These are phyloP conservation scores for Aspergillus biplanus DNA, from an alignment of 495 filamentous ascomycete genomes.

Conservation along the genomic window DNA sequence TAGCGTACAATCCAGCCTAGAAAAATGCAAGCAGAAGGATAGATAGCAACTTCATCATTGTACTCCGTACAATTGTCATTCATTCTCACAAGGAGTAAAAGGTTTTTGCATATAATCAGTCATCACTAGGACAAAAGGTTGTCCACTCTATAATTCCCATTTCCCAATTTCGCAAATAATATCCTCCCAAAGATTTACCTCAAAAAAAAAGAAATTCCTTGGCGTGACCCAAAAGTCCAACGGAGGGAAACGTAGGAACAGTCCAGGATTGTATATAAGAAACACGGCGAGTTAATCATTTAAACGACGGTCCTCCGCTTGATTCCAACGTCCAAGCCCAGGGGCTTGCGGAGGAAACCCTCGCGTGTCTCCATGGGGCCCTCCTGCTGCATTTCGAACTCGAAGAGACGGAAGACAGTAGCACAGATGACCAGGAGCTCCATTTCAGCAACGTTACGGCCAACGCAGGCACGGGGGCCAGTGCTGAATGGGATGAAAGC, in stretches of 20 bases:
- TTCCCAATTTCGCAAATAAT: background rate
- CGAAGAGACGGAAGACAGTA: slow-evolving; percentile 75
- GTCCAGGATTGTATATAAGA: background rate
- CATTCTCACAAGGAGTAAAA: too few species aligned
- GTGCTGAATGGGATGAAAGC: slow-evolving; percentile 87
- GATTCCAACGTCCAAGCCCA: slow-evolving; percentile 74
- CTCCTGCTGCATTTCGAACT: slow-evolving; percentile 71
- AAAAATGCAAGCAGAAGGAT: too few species aligned
- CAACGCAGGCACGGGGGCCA: slow-evolving; percentile 81
- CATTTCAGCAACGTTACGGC: slow-evolving; percentile 91
- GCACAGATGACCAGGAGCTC: slow-evolving; percentile 81
- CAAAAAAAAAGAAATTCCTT: background rate
- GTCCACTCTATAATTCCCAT: slow-evolving; percentile 1
- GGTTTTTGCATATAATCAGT: background rate
- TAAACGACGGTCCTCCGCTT: slow-evolving; percentile 30
- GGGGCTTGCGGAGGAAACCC: slow-evolving; percentile 88
- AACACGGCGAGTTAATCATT: background rate
- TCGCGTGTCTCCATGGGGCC: slow-evolving; percentile 76
- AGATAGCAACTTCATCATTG: too few species aligned
- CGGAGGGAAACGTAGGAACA: background rate
- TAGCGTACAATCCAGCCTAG: too few species aligned
- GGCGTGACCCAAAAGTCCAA: background rate
- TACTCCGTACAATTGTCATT: too few species aligned
- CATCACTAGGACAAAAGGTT: background rate
- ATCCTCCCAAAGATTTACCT: slow-evolving; percentile 7